phyloP scores from a whole-genome alignment of 2,329 filamentous ascomycete species.

The Pseudopyricularia cyperi region DNA sequence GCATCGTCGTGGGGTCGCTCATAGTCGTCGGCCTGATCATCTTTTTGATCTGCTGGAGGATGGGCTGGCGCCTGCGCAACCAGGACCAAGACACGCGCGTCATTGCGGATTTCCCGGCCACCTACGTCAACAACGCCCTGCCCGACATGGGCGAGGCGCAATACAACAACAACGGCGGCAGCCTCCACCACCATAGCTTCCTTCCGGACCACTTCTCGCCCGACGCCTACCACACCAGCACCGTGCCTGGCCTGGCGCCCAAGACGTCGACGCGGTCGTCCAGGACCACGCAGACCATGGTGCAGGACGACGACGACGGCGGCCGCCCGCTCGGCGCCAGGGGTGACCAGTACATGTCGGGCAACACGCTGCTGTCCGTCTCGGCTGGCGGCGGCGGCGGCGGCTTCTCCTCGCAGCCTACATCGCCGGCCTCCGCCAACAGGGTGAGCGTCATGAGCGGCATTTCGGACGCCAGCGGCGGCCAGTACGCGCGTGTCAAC shows the following conservation, averaged over 20 bases:
- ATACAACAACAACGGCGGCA: neutral
- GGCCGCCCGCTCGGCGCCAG: neutral
- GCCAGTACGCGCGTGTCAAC: neutral
- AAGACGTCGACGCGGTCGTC: neutral
- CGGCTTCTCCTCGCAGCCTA: neutral
- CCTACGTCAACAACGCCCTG: neutral
- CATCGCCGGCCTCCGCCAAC: neutral
- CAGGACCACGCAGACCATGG: neutral
- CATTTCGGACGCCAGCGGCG: neutral
- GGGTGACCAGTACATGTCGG: neutral
- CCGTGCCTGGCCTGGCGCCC: neutral
- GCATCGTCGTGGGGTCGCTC: neutral
- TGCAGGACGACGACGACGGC: neutral
- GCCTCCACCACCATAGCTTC: neutral
- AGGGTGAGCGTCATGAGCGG: neutral
- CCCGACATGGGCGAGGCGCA: slow-evolving; percentile 1
- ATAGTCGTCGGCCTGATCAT: neutral
- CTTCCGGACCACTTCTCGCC: neutral
- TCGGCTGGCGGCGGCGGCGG: neutral
- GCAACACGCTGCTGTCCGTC: neutral
- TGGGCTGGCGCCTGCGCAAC: neutral
- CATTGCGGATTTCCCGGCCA: neutral
- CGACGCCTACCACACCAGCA: neutral
- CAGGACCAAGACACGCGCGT: neutral
- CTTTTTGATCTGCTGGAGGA: neutral